Evolutionary conservation across 495 filamentous ascomycete species (phyloP), one percentile per base, ranked within the genome.

Genomic region (Halenospora varia): DNA sequence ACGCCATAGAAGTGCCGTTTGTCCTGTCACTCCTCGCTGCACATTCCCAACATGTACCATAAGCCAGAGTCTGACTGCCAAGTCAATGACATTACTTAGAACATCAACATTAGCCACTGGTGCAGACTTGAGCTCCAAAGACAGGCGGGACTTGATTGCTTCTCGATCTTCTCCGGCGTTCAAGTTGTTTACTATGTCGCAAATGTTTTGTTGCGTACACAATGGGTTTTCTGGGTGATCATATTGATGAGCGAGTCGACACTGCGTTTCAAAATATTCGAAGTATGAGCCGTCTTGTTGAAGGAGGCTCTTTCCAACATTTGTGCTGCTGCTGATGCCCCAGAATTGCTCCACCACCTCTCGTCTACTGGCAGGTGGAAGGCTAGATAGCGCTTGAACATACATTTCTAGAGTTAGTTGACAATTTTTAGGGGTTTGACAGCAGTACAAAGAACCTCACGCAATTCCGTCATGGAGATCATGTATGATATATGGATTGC

Each of bases 21-120:
- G 52, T 13, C 40, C 52, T 2, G 52, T 22, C 8, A 25, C 45
- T 0, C 42, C 49, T 2, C 24, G 25, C 35, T 50, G 55, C 3
- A 40, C 35, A 35, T 42, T 29, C 25, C 62, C 62, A 48, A 62
- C 49, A 42, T 39, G 41, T 41, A 45, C 56, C 62, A 65, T 65
- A 13, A 62, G 47, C 22, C 45, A 20, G 10, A 65, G 58, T 2
- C 62, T 49, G 9, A 56, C 47, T n/a, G 54, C 47, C 22, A 65
- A 50, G 25, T 65, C 49, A 22, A 65, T 46, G 13, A 13, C 29
- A 35, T 35, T 35, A 13, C 29, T 13, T 13, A 35, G 6, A 4
- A 35, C 4, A 35, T 35, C 29, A 35, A 6, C 13, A 13, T 6
- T 13, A 13, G 4, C 13, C 13, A 4, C 29, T 35, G 6, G 4